Conservation (phyloP, 1,284 basidiomycete genomes). For the Cutaneotrichosporon curvatum region DNA sequence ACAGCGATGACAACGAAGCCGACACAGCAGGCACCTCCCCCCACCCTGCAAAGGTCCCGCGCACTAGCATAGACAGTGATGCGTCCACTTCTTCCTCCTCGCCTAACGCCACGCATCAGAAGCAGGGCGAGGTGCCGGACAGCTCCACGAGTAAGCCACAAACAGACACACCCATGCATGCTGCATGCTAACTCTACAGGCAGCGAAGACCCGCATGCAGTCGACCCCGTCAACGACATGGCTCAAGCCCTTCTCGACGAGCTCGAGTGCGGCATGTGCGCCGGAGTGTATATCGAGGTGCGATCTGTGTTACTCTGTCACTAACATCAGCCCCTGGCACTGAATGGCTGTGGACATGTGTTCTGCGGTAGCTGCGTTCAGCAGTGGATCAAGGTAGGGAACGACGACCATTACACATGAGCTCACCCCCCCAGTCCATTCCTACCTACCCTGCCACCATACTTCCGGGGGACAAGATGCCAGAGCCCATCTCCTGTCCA, state of each 20-base stretch:
- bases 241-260: constrained; percentile 14
- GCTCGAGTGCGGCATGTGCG: constrained; percentile 23
- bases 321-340: constrained; percentile 18
- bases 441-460: constrained; percentile 67
- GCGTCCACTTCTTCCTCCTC: not conserved
- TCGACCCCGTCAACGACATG: not conserved
- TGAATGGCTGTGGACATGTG: constrained; percentile 23
- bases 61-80: constrained; percentile 3
- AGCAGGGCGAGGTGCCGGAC: too few species aligned
- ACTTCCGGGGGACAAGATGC: constrained; percentile 63
- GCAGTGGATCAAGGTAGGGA: constrained; percentile 20
- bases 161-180: too few species aligned
- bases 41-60: constrained; percentile 7
- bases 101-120: too few species aligned
- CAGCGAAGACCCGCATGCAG: too few species aligned
- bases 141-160: too few species aligned
- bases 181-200: too few species aligned
- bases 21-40: constrained; percentile 1
- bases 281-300: constrained; percentile 20
- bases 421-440: constrained; percentile 40
- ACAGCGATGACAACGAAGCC: constrained; percentile 2
- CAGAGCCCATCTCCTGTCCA: constrained; percentile 50
- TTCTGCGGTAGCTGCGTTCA: constrained; percentile 22
- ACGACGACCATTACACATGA: too few species aligned
- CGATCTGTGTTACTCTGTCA: not conserved